phyloP scores from a whole-genome alignment of 1,139 yeast species.

The Suhomyces wounanorum region DNA sequence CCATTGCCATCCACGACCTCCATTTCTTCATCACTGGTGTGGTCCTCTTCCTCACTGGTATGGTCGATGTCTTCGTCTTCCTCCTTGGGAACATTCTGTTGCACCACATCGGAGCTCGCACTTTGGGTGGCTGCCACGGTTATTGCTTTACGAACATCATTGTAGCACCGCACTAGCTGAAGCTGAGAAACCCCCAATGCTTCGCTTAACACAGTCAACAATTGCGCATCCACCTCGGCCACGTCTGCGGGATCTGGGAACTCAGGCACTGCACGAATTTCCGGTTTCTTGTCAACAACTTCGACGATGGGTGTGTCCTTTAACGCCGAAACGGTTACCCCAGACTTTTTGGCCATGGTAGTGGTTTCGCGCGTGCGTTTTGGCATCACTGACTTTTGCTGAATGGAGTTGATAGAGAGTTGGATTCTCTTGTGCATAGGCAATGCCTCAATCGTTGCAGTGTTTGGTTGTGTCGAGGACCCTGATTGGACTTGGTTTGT shows the following conservation, averaged over 20 bases:
- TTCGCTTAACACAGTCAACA: constrained; percentile 3
- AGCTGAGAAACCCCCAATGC: constrained; percentile 3
- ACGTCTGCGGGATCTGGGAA: not conserved
- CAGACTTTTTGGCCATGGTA: not conserved
- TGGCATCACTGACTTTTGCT: not conserved
- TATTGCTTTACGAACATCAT: constrained; percentile 1
- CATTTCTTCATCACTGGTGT: not conserved
- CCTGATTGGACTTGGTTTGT: too few relatives aligned
- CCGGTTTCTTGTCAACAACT: not conserved
- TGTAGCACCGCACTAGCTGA: constrained; percentile 4
- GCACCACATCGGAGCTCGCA: not conserved
- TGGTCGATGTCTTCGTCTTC: not conserved
- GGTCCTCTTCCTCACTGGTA: not conserved
- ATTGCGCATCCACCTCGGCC: not conserved
- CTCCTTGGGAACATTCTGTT: not conserved
- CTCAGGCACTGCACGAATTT: not conserved
- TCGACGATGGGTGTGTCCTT: not conserved
- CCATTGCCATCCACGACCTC: not conserved
- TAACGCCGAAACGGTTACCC: not conserved
- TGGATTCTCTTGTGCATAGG: not conserved
- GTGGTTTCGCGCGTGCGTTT: not conserved
- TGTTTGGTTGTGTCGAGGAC: not conserved
- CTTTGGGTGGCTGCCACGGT: not conserved
- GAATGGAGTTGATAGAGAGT: not conserved
- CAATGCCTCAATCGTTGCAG: not conserved